Base-by-base conservation (phyloP, 2,329 filamentous ascomycete species). In the Ceratocystis eucalypticola region DNA sequence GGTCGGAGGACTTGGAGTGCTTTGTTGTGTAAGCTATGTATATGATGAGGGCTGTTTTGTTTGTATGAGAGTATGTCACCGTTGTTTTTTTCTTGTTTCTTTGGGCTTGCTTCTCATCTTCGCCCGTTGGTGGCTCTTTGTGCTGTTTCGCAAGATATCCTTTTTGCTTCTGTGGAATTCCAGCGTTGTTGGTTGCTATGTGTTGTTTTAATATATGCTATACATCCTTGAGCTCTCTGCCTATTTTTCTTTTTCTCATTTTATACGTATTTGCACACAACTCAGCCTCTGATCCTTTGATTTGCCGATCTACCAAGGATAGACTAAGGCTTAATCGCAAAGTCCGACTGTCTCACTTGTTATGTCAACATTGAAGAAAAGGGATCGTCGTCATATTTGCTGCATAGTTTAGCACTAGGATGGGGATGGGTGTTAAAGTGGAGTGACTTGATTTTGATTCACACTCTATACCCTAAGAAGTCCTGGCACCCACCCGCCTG, bases 1-100 rank as follows among this genome's bases (percentile, higher is more conserved):
- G 76, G 66, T 73, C 74, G n/a, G 72, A 77, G 69, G 75, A 76
- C 7, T 77, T 78, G 66, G 77, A 80, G 63, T 77, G 76, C 68
- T 71, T 81, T 69, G 79, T 80, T 69, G 78, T 81, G 30, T 81
- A 71, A 67, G 44, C 17, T 33, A n/a, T 41, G 10, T 41, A 41
- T 41, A 41, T 41, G 37, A 12, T 41, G 28, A n/a, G 2, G 17
- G 17, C 15, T 33, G 30, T n/a, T n/a, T 53, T 22, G 15, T 8
- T 5, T 57, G 48, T 25, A 33, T 28, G 41, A 44, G 5, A 12
- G 8, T 12, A 28, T 17, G n/a, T 2, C 20, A 30, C 10, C 10
- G 59, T 28, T 30, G 59, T 28, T 17, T 62, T n/a, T 22, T 44
- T 25, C 33, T 62, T 62, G 33, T 62, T 46, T 64, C 44, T 53